These are phyloP conservation scores for Polytrichum commune DNA, from an alignment of 225 moss, liverwort and hornwort species.

Conservation along the genomic window DNA sequence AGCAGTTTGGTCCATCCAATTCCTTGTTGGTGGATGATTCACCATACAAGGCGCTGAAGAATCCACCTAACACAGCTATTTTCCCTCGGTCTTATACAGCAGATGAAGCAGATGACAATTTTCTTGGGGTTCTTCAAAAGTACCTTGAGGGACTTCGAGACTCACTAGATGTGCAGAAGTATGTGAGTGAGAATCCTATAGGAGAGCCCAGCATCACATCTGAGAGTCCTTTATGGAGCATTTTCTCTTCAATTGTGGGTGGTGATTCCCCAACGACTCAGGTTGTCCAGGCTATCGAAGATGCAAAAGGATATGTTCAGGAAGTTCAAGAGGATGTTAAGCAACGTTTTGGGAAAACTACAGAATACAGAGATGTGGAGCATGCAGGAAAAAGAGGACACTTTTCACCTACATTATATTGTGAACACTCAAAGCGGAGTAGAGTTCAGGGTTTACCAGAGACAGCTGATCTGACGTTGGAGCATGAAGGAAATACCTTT, in stretches of 20 bases:
- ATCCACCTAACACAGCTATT: conserved; percentile 69
- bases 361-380: conserved; percentile 21
- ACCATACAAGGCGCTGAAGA: conserved; percentile 71
- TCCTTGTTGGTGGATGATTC: conserved; percentile 80
- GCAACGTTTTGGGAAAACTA: conserved; percentile 20
- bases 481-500: conserved; percentile 2
- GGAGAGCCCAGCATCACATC: conserved; percentile 61
- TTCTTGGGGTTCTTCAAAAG: conserved; percentile 39
- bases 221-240: conserved; percentile 44
- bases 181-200: conserved; percentile 51
- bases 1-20: conserved; percentile 59
- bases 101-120: conserved; percentile 43
- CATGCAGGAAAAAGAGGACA: conserved; percentile 15
- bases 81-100: conserved; percentile 70
- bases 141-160: conserved; percentile 59
- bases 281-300: conserved; percentile 6
- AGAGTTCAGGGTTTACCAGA: conserved; percentile 6
- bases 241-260: conserved; percentile 24
- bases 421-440: conserved; percentile 9
- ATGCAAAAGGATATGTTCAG: neutral
- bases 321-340: conserved; percentile 12
- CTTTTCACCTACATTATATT: conserved; percentile 12
- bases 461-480: neutral
- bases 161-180: conserved; percentile 50
- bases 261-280: conserved; percentile 2